Evolutionary conservation across 2,329 filamentous ascomycete species (phyloP).

Genomic region (Trematosphaeria pertusa): DNA sequence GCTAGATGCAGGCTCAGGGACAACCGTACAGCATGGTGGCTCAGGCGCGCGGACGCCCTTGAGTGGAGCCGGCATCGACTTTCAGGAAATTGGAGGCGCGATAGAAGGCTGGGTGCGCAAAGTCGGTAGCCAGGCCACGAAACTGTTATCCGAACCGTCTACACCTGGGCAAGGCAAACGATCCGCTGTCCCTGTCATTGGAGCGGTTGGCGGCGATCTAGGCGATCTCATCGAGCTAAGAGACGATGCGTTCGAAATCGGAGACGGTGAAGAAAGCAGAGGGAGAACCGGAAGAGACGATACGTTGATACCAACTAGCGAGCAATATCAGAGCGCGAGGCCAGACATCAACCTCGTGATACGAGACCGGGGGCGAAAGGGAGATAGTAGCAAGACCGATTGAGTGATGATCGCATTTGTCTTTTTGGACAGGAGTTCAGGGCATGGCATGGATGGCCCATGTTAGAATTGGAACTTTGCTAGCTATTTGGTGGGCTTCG

Average conservation of each 20-base stretch:
- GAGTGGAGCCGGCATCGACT: slow-evolving; percentile 48
- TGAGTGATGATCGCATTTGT: no score
- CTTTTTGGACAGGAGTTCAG: no score
- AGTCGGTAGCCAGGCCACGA: slow-evolving; percentile 69
- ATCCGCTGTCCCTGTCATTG: slow-evolving; percentile 42
- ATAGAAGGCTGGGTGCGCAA: slow-evolving; percentile 92
- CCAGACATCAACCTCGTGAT: slow-evolving; percentile 39
- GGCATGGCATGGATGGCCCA: slow-evolving; percentile 3
- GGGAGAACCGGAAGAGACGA: slow-evolving; percentile 30
- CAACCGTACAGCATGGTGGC: slow-evolving; percentile 32
- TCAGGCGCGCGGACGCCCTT: slow-evolving; percentile 39
- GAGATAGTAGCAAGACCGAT: no score
- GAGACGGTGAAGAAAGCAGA: slow-evolving; percentile 39
- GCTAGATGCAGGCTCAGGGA: slow-evolving; percentile 40
- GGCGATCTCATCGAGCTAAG: slow-evolving; percentile 76
- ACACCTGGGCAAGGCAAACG: slow-evolving; percentile 39
- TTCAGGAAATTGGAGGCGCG: slow-evolving; percentile 85
- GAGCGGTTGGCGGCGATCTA: slow-evolving; percentile 55
- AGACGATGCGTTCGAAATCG: slow-evolving; percentile 60
- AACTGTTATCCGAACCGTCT: slow-evolving; percentile 41
- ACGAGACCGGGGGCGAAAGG: slow-evolving; percentile 35
- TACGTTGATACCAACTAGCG: slow-evolving; percentile 20
- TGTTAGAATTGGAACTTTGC: slow-evolving; percentile 2
- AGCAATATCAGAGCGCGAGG: slow-evolving; percentile 42
- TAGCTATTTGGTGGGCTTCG: slow-evolving; percentile 6